These are phyloP conservation scores for Zangia roseola DNA, from an alignment of 768 basidiomycete species.

Conservation along the genomic window DNA sequence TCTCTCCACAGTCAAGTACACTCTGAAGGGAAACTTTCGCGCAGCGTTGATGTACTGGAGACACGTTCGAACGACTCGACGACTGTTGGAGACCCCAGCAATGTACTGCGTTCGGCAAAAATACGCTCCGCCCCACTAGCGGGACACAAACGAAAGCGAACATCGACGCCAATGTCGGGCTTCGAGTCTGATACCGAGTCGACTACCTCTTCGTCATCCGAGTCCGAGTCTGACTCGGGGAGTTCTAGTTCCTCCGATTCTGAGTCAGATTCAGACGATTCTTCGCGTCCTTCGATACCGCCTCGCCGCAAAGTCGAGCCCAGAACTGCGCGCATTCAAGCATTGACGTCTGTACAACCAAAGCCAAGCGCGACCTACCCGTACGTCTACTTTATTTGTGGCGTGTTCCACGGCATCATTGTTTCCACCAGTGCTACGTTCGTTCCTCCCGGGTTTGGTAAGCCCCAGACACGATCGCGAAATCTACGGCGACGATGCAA, in stretches of 20 bases:
- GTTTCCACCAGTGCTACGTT: conserved; percentile 5
- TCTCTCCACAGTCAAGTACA: too few species aligned
- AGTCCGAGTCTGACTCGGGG: conserved; percentile 29
- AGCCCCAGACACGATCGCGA: conserved; percentile 52
- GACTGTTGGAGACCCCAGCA: too few species aligned
- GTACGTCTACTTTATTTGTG: conserved; percentile 3
- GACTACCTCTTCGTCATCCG: conserved; percentile 16
- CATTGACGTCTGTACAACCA: conserved; percentile 7
- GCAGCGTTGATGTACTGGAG: conserved; percentile 18
- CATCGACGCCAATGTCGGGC: conserved; percentile 14
- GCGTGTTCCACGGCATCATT: background rate
- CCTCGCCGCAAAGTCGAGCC: conserved; percentile 6
- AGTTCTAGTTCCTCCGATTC: conserved; percentile 18
- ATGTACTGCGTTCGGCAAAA: background rate
- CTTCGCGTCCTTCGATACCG: background rate
- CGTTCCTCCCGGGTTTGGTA: conserved; percentile 62
- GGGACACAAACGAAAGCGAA: conserved; percentile 29
- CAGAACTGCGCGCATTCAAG: conserved; percentile 11
- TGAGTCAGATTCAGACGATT: conserved; percentile 8
- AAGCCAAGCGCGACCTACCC: background rate
- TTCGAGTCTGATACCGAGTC: conserved; percentile 25
- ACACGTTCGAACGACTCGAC: background rate
- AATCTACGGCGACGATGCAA: conserved; percentile 57
- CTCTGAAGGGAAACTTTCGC: background rate
- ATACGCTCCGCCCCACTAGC: background rate